Percentiles rank a stretch among this genome's conserved stretches.
These are phyloP conservation scores for Colletotrichum sp. DNA, from an alignment of 2,329 filamentous ascomycete genomes.

Conservation along the genomic window DNA sequence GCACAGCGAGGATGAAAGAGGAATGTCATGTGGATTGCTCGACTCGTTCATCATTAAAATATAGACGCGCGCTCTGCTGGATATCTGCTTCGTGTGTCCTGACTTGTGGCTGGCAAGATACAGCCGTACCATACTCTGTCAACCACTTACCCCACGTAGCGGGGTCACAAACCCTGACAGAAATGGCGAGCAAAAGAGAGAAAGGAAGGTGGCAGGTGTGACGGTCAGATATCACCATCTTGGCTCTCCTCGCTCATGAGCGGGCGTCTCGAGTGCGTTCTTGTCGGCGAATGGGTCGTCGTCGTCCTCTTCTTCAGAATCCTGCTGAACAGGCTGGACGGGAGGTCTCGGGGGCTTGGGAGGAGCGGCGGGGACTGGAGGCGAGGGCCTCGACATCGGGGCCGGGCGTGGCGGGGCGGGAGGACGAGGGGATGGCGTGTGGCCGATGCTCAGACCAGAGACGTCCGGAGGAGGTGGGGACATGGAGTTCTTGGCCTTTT, in stretches of 20 bases:
- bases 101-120: background rate
- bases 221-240: slow-evolving; percentile 20
- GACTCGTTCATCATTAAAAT: background rate
- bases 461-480: slow-evolving; percentile 49
- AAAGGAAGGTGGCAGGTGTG: background rate
- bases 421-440: slow-evolving; percentile 42
- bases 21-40: background rate
- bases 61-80: background rate
- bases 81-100: background rate
- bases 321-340: slow-evolving; percentile 33
- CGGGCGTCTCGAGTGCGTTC: slow-evolving; percentile 62
- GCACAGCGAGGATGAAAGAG: background rate
- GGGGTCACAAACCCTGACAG: background rate
- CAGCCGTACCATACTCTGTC: background rate
- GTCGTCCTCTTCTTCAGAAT: slow-evolving; percentile 69
- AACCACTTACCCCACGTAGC: background rate
- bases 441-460: slow-evolving; percentile 47
- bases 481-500: slow-evolving; percentile 54
- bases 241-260: slow-evolving; percentile 14
- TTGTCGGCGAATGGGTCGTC: slow-evolving; percentile 87
- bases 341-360: slow-evolving; percentile 38
- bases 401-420: slow-evolving; percentile 53
- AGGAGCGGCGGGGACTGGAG: slow-evolving; percentile 45
- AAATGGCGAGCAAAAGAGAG: background rate
- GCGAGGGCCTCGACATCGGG: slow-evolving; percentile 52